Conservation (phyloP, 1,284 basidiomycete species). For the Somion occarium region DNA sequence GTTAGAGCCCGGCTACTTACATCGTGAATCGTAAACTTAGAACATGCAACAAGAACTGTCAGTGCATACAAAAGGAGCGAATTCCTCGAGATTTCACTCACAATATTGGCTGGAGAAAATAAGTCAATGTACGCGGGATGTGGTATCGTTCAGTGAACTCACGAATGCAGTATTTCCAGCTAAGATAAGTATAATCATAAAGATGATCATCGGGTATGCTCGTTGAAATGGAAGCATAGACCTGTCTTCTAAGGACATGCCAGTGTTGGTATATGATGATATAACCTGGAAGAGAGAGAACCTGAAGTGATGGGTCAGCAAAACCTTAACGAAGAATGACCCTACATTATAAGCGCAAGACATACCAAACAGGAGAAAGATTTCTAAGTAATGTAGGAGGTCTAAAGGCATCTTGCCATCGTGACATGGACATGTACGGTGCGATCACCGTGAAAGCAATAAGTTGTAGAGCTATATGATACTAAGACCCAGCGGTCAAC, state of each 20-base stretch:
- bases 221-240: conserved; percentile 87
- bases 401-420: conserved; percentile 53
- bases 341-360: not conserved
- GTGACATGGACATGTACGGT: conserved; percentile 62
- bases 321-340: not conserved
- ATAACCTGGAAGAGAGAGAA: conserved; percentile 84
- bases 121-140: conserved; percentile 9
- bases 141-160: conserved; percentile 36
- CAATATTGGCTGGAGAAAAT: conserved; percentile 61
- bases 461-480: conserved; percentile 40
- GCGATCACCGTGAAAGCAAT: conserved; percentile 54
- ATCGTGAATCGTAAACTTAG: conserved; percentile 60
- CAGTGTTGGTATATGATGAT: conserved; percentile 89
- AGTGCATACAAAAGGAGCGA: too few species aligned
- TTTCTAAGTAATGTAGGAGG: conserved; percentile 49
- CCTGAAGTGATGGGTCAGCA: conserved; percentile 38
- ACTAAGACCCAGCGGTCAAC: too few species aligned
- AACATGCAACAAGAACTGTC: not conserved
- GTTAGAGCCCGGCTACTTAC: too few species aligned
- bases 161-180: conserved; percentile 93
- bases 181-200: conserved; percentile 69
- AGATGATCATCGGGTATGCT: conserved; percentile 78
- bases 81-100: too few species aligned
- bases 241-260: conserved; percentile 83
- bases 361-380: conserved; percentile 57